Evolutionary conservation across 768 basidiomycete genomes (phyloP).

Genomic region (Tremella mesenterica): DNA sequence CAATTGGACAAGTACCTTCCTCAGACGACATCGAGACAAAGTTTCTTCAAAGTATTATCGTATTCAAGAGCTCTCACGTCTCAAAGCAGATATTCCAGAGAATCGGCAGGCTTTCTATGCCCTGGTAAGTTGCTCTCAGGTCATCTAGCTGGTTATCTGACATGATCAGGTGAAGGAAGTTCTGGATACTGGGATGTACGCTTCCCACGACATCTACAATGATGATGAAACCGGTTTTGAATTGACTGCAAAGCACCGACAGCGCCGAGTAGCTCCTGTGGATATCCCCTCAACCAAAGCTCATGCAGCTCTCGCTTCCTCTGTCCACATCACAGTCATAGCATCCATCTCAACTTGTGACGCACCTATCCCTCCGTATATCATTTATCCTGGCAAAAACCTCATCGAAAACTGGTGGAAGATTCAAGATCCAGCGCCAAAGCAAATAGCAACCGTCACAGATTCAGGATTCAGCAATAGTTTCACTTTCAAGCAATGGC

Average conservation of each 20-base stretch:
- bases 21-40: conserved; percentile 4
- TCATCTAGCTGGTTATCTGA: not conserved
- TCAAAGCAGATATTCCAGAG: conserved; percentile 6
- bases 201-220: conserved; percentile 7
- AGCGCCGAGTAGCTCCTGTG: conserved; percentile 1
- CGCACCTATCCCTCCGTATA: conserved; percentile 9
- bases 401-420: conserved; percentile 9
- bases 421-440: not conserved
- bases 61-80: conserved; percentile 4
- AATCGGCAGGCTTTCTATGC: conserved; percentile 4
- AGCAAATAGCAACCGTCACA: not conserved
- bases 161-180: conserved; percentile 5
- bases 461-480: conserved; percentile 7
- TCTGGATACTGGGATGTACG: not conserved
- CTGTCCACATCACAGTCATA: conserved; percentile 5
- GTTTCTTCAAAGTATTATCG: conserved; percentile 1
- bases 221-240: conserved; percentile 13
- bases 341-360: not conserved
- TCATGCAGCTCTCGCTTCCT: not conserved
- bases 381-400: conserved; percentile 7
- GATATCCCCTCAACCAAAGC: not conserved
- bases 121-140: conserved; percentile 3
- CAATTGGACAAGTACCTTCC: conserved; percentile 8
- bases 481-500: conserved; percentile 3
- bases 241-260: not conserved